These are phyloP conservation scores for Microbotryum scabiosae DNA, from an alignment of 1,284 basidiomycete genomes.

Conservation along the genomic window DNA sequence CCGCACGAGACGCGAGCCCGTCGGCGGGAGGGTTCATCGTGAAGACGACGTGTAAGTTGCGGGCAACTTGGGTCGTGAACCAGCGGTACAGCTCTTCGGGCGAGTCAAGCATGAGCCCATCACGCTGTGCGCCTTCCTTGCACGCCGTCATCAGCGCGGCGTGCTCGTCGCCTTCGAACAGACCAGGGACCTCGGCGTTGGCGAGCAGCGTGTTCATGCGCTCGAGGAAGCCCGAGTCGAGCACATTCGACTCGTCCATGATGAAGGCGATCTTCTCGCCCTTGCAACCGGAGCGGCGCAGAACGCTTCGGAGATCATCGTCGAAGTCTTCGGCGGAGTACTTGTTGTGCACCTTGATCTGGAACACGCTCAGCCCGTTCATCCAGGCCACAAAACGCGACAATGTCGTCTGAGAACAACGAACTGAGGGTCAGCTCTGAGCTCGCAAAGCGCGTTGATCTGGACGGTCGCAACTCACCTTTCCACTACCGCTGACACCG, in stretches of 20 bases:
- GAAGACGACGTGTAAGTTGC: constrained; percentile 94
- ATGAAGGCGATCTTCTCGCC: constrained; percentile 99
- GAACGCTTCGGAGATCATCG: constrained; percentile 86
- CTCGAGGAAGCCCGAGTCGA: constrained; percentile 96
- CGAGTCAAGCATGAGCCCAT: constrained; percentile 95
- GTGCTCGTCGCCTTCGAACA: constrained; percentile 97
- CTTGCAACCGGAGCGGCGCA: constrained; percentile 91
- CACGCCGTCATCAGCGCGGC: constrained; percentile 95
- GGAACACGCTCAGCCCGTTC: constrained; percentile 96
- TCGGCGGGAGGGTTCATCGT: constrained; percentile 89
- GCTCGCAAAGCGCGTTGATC: background rate
- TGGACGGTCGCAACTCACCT: constrained; percentile 51
- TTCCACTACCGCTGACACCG: constrained; percentile 94
- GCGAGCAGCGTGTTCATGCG: constrained; percentile 98
- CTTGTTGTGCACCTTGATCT: constrained; percentile 97
- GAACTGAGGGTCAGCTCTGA: background rate
- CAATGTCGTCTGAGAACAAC: constrained; percentile 66
- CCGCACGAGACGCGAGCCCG: constrained; percentile 76
- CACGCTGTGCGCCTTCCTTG: constrained; percentile 95
- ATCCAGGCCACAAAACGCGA: constrained; percentile 99
- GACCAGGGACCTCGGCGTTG: constrained; percentile 97
- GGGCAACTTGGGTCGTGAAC: constrained; percentile 94
- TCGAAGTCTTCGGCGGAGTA: constrained; percentile 98
- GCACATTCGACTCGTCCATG: constrained; percentile 99
- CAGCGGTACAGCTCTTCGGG: constrained; percentile 93